A percentile compares a stretch with the other conserved stretches of the same genome.
Evolutionary conservation across 495 filamentous ascomycete species (phyloP).

Genomic region (Aspergillus panamensis): DNA sequence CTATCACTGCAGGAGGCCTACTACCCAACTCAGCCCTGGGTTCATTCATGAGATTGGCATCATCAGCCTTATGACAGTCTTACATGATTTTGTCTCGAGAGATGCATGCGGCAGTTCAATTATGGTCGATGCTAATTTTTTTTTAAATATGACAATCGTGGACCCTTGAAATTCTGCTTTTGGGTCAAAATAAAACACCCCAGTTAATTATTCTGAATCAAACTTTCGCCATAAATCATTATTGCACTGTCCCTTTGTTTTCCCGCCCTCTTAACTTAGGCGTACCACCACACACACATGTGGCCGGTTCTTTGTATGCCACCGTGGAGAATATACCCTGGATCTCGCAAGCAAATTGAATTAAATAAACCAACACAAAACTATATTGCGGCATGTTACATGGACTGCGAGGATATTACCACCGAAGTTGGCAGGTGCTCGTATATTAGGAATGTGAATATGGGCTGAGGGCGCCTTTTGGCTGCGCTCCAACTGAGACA

Average conservation of each 20-base stretch:
- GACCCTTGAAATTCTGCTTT: neutral
- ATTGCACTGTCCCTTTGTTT: neutral
- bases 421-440: neutral
- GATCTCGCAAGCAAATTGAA: neutral
- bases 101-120: neutral
- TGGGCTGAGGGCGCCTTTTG: neutral
- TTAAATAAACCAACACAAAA: neutral
- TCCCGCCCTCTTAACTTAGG: neutral
- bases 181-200: no score
- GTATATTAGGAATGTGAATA: neutral
- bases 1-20: neutral
- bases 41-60: neutral
- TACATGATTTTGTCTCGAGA: neutral
- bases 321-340: no score
- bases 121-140: neutral
- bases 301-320: neutral
- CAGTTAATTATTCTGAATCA: neutral
- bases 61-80: constrained; percentile 6
- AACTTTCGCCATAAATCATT: neutral
- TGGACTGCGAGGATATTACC: neutral
- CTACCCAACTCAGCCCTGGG: neutral
- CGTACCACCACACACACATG: neutral
- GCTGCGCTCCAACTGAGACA: constrained; percentile 1
- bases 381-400: neutral
- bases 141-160: neutral